Evolutionary conservation across 257 asterid genomes (phyloP).

Genomic region (Eucommia ulmoides): DNA sequence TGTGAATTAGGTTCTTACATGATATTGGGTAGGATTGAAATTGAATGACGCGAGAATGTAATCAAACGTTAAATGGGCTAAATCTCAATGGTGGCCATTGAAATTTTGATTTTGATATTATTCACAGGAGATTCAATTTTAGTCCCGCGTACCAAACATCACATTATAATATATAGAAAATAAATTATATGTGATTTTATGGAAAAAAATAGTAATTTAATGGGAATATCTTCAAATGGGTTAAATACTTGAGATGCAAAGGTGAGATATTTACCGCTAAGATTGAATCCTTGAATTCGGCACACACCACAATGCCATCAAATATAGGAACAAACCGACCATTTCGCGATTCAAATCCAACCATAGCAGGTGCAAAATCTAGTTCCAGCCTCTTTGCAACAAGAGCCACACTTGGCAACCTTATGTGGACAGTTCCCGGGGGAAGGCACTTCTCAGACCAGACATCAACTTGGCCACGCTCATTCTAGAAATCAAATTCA

Average conservation of each 20-base stretch:
- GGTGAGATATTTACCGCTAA: conserved; percentile 39
- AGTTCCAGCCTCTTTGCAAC: conserved; percentile 66
- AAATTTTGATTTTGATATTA: too few relatives aligned
- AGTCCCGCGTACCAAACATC: too few relatives aligned
- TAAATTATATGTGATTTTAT: too few relatives aligned
- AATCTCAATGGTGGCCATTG: too few relatives aligned
- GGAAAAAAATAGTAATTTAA: too few relatives aligned
- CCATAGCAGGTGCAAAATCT: conserved; percentile 90
- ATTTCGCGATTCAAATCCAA: conserved; percentile 83
- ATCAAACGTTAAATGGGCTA: too few relatives aligned
- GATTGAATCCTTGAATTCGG: conserved; percentile 70
- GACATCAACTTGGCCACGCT: conserved; percentile 92
- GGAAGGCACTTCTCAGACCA: conserved; percentile 99
- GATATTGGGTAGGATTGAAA: too few relatives aligned
- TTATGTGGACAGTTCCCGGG: conserved; percentile 85
- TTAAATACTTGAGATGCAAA: background rate
- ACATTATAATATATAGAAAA: too few relatives aligned
- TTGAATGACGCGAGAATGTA: too few relatives aligned
- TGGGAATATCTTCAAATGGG: too few relatives aligned
- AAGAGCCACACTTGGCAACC: conserved; percentile 49
- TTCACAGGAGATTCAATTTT: too few relatives aligned
- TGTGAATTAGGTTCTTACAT: too few relatives aligned
- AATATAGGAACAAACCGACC: conserved; percentile 58
- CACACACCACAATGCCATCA: conserved; percentile 85
- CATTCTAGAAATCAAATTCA: conserved; percentile 40